Evolutionary conservation across 2,329 filamentous ascomycete genomes (phyloP).

Genomic region (Lasiodiplodia sp.): DNA sequence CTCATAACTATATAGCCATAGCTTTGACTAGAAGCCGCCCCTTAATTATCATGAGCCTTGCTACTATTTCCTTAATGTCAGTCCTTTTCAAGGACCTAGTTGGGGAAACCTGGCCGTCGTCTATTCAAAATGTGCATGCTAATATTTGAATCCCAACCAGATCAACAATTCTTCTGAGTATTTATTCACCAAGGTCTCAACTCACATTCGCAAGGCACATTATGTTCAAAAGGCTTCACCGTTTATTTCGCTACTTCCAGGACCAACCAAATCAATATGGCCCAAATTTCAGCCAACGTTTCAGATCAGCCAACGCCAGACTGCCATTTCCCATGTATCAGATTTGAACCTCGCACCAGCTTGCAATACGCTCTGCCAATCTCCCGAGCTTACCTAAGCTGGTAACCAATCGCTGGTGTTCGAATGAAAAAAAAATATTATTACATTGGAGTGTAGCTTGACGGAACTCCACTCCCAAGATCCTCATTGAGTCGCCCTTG

Average conservation of each 20-base stretch:
- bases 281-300: not conserved
- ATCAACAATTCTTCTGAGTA: not conserved
- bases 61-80: too few species aligned
- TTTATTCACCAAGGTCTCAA: not conserved
- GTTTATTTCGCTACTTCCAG: not conserved
- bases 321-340: not conserved
- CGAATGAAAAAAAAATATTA: not conserved
- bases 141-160: too few species aligned
- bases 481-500: not conserved
- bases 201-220: not conserved
- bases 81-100: too few species aligned
- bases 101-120: too few species aligned
- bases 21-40: too few species aligned
- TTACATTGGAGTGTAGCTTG: not conserved
- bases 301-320: not conserved
- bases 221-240: not conserved
- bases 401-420: not conserved
- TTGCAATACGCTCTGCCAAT: not conserved
- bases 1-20: too few species aligned
- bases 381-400: not conserved
- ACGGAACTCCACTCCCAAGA: not conserved
- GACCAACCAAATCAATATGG: not conserved
- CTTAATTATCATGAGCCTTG: too few species aligned
- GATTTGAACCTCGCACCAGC: not conserved
- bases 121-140: too few species aligned